Evolutionary conservation across 768 basidiomycete species (phyloP).

Genomic region (Atractiella rhizophila): DNA sequence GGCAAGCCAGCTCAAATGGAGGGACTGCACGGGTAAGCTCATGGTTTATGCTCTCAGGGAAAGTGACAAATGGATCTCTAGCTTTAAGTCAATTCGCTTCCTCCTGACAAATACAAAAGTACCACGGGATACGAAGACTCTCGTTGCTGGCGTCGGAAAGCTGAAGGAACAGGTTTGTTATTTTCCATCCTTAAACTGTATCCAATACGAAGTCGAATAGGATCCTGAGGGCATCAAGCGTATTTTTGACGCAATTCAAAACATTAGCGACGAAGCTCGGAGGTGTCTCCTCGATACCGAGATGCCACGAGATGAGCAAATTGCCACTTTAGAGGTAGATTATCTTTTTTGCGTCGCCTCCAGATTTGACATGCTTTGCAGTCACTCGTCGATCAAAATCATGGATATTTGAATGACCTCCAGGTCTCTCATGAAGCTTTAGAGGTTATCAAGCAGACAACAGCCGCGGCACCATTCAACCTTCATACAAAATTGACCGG

Average conservation of each 20-base stretch:
- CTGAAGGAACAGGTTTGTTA: conserved; percentile 26
- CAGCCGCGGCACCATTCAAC: conserved; percentile 35
- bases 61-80: conserved; percentile 20
- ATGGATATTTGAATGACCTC: conserved; percentile 51
- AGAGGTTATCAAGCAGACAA: conserved; percentile 53
- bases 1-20: conserved; percentile 56
- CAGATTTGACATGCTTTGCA: conserved; percentile 20
- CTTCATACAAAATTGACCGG: conserved; percentile 88
- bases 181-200: background rate
- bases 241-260: conserved; percentile 55
- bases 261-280: conserved; percentile 57
- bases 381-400: conserved; percentile 72
- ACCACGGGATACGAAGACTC: conserved; percentile 73
- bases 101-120: conserved; percentile 79
- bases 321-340: conserved; percentile 46
- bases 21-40: conserved; percentile 49
- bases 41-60: background rate
- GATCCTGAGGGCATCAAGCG: conserved; percentile 66
- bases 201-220: conserved; percentile 18
- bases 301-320: conserved; percentile 37
- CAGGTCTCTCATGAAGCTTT: conserved; percentile 76
- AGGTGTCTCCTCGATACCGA: conserved; percentile 46
- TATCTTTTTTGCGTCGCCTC: background rate
- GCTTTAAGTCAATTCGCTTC: conserved; percentile 75
- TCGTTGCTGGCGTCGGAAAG: conserved; percentile 73